phyloP scores from a whole-genome alignment of 2,329 filamentous ascomycete species.

The Orbilia brochopaga region DNA sequence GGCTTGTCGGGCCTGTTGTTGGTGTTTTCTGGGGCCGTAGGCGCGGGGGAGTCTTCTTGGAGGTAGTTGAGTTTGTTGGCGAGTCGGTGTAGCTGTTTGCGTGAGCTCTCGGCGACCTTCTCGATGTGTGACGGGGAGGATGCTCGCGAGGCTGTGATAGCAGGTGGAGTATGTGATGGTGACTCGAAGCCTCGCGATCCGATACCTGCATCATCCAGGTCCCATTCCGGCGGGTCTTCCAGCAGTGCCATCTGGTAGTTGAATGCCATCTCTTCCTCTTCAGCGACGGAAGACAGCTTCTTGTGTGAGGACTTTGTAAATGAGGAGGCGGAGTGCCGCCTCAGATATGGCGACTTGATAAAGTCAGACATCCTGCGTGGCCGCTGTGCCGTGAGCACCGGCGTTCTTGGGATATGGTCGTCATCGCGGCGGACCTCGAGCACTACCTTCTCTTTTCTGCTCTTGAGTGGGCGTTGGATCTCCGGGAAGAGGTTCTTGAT shows the following conservation, averaged over 20 bases:
- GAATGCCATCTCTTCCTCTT: constrained; percentile 46
- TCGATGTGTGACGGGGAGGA: constrained; percentile 44
- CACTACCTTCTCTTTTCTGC: constrained; percentile 35
- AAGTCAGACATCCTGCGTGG: constrained; percentile 40
- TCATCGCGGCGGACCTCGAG: constrained; percentile 20
- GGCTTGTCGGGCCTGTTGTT: constrained; percentile 4
- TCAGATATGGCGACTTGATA: constrained; percentile 42
- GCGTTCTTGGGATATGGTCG: constrained; percentile 30
- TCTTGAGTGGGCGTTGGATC: constrained; percentile 39
- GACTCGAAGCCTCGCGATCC: constrained; percentile 47
- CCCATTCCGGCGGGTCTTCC: constrained; percentile 50
- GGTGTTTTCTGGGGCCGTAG: constrained; percentile 14
- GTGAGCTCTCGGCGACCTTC: constrained; percentile 46
- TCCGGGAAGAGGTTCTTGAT: constrained; percentile 48
- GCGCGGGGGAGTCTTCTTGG: constrained; percentile 19
- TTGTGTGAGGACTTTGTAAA: constrained; percentile 17
- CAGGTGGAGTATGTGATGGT: constrained; percentile 39
- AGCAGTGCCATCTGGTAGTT: constrained; percentile 48
- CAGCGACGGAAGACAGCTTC: constrained; percentile 34
- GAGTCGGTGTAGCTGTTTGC: constrained; percentile 37
- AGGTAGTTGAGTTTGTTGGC: constrained; percentile 41
- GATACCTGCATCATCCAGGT: constrained; percentile 44
- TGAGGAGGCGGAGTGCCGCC: constrained; percentile 18
- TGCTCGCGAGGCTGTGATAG: constrained; percentile 37
- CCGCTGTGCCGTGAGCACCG: constrained; percentile 39